These are phyloP conservation scores for Musa beccarii DNA, from an alignment of 176 grass and related monocot species.

Conservation along the genomic window DNA sequence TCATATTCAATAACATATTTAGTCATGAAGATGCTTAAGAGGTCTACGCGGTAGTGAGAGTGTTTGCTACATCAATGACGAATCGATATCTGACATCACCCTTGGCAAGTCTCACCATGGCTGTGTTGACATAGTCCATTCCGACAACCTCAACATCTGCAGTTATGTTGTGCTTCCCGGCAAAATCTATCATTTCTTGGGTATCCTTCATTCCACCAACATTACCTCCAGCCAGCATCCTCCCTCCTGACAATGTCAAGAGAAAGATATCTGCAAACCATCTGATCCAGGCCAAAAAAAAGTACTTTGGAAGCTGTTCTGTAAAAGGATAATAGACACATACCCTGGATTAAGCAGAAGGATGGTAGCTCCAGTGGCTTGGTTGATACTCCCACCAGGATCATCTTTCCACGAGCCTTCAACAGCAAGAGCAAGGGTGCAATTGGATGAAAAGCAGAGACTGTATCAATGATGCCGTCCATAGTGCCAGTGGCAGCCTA, in stretches of 20 bases:
- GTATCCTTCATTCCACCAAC: slow-evolving; percentile 49
- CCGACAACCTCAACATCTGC: slow-evolving; percentile 52
- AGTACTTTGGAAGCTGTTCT: background rate
- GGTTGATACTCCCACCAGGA: slow-evolving; percentile 42
- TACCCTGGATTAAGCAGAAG: slow-evolving; percentile 37
- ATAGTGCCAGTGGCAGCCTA: slow-evolving; percentile 33
- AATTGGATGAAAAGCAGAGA: slow-evolving; percentile 51
- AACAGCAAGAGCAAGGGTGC: slow-evolving; percentile 35
- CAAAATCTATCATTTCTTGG: slow-evolving; percentile 61
- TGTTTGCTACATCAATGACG: slow-evolving; percentile 35
- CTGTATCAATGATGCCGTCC: slow-evolving; percentile 68
- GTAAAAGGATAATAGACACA: background rate
- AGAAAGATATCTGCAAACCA: background rate
- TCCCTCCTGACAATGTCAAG: slow-evolving; percentile 25
- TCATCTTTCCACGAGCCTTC: slow-evolving; percentile 50
- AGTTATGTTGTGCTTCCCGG: slow-evolving; percentile 40
- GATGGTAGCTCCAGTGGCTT: slow-evolving; percentile 52
- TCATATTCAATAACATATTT: no score
- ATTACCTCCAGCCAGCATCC: slow-evolving; percentile 39
- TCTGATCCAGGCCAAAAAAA: background rate
- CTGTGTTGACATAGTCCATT: slow-evolving; percentile 71
- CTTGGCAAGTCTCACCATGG: slow-evolving; percentile 41
- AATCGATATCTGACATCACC: slow-evolving; percentile 68
- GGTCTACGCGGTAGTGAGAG: background rate
- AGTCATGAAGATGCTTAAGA: background rate